These are phyloP conservation scores for Eimeria falciformis DNA, from an alignment of 169 alveolate genomes.

Conservation along the genomic window DNA sequence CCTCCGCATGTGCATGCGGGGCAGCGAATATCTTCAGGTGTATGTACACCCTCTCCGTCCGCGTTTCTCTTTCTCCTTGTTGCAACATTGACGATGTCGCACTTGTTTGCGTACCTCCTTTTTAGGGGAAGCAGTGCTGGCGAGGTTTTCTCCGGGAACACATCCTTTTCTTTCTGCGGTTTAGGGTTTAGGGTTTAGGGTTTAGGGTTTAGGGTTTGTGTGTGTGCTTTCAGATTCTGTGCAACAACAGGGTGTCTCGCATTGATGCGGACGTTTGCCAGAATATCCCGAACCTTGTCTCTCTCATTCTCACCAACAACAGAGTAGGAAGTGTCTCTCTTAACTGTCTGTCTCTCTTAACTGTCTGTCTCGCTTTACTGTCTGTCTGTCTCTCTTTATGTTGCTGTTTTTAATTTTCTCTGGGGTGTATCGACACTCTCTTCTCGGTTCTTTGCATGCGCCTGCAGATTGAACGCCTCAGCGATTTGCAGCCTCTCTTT, in stretches of 20 bases:
- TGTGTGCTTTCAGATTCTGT: conserved; percentile 79
- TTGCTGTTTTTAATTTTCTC: too few species aligned
- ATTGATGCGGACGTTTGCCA: conserved; percentile 83
- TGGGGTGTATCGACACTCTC: too few species aligned
- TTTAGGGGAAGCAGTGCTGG: too few species aligned
- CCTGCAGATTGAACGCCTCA: conserved; percentile 36
- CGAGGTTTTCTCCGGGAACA: too few species aligned
- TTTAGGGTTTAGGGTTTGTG: conserved; percentile 9
- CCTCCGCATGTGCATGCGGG: too few species aligned
- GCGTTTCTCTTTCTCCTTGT: too few species aligned
- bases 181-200: conserved; percentile 1
- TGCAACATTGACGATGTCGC: too few species aligned
- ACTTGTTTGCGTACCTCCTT: too few species aligned
- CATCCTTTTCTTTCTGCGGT: background rate
- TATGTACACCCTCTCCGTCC: too few species aligned
- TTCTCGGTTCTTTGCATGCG: background rate
- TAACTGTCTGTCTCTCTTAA: too few species aligned
- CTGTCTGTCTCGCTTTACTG: background rate
- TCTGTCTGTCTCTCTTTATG: too few species aligned
- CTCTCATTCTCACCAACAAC: conserved; percentile 92
- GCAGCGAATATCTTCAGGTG: too few species aligned
- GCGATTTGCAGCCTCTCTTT: conserved; percentile 63
- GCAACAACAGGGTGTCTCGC: conserved; percentile 87
- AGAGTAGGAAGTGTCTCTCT: conserved; percentile 79
- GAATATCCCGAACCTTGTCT: conserved; percentile 88